Evolutionary conservation across 225 moss, liverwort and hornwort species (phyloP), one percentile per base, ranked within the genome.

Genomic region (Polytrichum commune): DNA sequence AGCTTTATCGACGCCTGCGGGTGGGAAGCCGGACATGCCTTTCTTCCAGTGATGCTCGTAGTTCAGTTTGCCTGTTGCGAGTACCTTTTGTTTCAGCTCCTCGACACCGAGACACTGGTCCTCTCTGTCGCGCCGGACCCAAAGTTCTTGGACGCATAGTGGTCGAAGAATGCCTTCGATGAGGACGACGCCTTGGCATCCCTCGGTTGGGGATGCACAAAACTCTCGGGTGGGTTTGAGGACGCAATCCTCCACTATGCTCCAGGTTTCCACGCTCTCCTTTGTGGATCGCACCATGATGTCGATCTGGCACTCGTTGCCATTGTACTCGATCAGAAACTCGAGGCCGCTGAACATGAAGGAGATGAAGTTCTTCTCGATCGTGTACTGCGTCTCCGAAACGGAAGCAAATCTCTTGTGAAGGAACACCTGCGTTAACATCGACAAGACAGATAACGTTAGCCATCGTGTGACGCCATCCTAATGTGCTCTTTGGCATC

Each of bases 201-300:
- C 92, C n/a, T 88, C 87, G 1, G 84, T 90, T 0, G 92, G 88
- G 0, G 90, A 83, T 0, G 90, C 89, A 24, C 92, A 93, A 62
- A 90, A 93, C 63, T 90, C 83, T 0, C 84, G 77, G 27, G 83
- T 90, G 2, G 72, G 78, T 20, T 60, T 75, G 1, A 89, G 69
- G 0, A 93, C 69, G 1, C 72, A 57, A 1, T 79, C 81, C 72
- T 86, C 84, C 8, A 93, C 79, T 4, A 80, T 85, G 10, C 65
- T 63, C 81, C 84, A 74, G 0, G 84, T 83, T 63, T 90, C 88
- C 69, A 74, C 46, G 10, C 18, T 67, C n/a, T 83, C 79, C 32
- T 87, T 79, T 27, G 83, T 71, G 25, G 86, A 86, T 7, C 82
- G 80, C 27, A 89, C 89, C 5, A 91, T 69, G 0, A 91, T 74